Evolutionary conservation across 352 stramenopile species (phyloP).

Genomic region (Pythium phragmiticola): DNA sequence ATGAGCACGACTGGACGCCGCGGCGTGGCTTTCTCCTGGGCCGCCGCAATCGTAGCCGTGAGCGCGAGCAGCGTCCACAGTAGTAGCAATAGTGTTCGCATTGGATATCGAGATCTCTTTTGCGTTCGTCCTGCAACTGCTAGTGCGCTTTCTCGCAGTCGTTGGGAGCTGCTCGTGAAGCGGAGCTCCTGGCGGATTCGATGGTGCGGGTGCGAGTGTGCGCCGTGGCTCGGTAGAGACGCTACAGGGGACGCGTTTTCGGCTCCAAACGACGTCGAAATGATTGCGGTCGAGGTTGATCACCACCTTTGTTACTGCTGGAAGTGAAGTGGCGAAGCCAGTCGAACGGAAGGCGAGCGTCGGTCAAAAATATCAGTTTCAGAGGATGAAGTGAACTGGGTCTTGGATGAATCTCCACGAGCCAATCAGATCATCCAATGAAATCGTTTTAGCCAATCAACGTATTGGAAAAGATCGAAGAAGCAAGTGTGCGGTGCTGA

Average conservation of each 20-base stretch:
- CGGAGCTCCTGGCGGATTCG: neutral
- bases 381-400: no score
- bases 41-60: neutral
- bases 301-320: no score
- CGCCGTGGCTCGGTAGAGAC: neutral
- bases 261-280: no score
- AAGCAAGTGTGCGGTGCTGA: no score
- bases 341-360: no score
- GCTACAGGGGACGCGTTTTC: neutral
- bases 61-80: neutral
- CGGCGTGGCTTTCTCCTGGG: conserved; percentile 3
- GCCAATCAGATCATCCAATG: no score
- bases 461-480: no score
- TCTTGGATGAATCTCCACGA: no score
- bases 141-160: neutral
- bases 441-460: no score
- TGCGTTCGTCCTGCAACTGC: neutral
- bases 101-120: neutral
- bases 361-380: no score
- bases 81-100: conserved; percentile 1
- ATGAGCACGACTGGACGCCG: conserved; percentile 70
- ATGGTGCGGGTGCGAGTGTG: neutral
- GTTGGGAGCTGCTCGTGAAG: neutral
- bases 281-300: no score
- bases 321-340: no score